Evolutionary conservation across 768 basidiomycete species (phyloP).

Genomic region (Leccinum uliginosum): DNA sequence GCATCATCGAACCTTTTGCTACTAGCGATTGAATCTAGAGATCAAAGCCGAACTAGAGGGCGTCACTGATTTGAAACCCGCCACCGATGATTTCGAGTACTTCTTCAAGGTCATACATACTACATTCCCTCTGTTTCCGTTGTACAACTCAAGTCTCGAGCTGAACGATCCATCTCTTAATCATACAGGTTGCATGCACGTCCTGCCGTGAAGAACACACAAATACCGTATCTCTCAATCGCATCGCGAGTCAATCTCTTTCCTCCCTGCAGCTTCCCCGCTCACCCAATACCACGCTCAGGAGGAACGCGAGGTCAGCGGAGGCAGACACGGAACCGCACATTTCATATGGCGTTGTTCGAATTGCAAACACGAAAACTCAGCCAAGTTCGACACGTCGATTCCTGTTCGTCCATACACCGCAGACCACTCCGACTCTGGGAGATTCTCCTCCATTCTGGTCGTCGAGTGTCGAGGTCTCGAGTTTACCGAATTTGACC

Average conservation of each 20-base stretch:
- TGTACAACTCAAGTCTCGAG: background rate
- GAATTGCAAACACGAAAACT: slow-evolving; percentile 74
- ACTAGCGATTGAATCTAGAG: slow-evolving; percentile 55
- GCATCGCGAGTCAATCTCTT: slow-evolving; percentile 40
- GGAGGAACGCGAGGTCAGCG: slow-evolving; percentile 64
- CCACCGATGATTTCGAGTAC: slow-evolving; percentile 68
- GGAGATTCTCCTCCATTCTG: slow-evolving; percentile 59
- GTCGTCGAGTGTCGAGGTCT: slow-evolving; percentile 83
- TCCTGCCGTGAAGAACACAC: slow-evolving; percentile 76
- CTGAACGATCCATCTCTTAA: background rate
- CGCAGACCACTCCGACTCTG: slow-evolving; percentile 45
- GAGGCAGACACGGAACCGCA: slow-evolving; percentile 64
- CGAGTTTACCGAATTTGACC: slow-evolving; percentile 77
- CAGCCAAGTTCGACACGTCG: slow-evolving; percentile 68
- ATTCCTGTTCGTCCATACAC: slow-evolving; percentile 51
- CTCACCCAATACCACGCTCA: slow-evolving; percentile 26
- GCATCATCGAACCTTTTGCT: background rate
- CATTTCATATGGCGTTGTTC: slow-evolving; percentile 82
- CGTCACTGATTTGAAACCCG: slow-evolving; percentile 64
- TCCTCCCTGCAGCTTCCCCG: background rate
- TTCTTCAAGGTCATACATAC: slow-evolving; percentile 60
- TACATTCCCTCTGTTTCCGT: too few species aligned
- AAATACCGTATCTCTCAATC: slow-evolving; percentile 69
- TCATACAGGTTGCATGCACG: slow-evolving; percentile 64
- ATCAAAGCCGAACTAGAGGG: slow-evolving; percentile 81